These are phyloP conservation scores for Rhododendron vialii DNA, from an alignment of 148 eudicot species.

Conservation along the genomic window DNA sequence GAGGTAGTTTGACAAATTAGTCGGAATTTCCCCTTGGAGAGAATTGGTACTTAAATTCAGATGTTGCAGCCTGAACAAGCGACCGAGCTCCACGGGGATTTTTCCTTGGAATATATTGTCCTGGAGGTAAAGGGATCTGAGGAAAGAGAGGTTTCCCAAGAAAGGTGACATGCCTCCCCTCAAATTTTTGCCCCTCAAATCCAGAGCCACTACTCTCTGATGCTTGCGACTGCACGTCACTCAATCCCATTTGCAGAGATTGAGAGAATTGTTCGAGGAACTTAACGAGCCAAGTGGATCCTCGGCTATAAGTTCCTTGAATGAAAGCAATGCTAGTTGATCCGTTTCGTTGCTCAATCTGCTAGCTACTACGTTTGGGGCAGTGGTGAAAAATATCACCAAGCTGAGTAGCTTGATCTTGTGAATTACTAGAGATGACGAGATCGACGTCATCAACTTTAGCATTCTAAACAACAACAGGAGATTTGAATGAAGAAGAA, in stretches of 20 bases:
- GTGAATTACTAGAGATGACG: background rate
- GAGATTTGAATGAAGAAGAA: background rate
- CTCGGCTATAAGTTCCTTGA: background rate
- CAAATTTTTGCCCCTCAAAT: background rate
- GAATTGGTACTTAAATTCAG: background rate
- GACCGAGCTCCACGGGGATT: background rate
- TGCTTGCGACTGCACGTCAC: slow-evolving; percentile 1
- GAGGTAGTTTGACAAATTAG: background rate
- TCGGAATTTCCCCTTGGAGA: slow-evolving; percentile 3
- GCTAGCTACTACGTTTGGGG: background rate
- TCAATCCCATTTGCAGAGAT: background rate
- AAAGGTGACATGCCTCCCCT: background rate
- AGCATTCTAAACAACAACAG: background rate
- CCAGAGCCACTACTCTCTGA: background rate
- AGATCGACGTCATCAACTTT: background rate
- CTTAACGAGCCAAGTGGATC: background rate
- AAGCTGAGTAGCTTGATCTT: background rate
- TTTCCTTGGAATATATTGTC: background rate
- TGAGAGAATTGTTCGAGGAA: slow-evolving; percentile 8
- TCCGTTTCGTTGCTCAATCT: background rate
- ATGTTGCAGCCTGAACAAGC: background rate
- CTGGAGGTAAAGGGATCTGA: background rate
- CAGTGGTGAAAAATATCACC: background rate
- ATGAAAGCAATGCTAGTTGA: background rate
- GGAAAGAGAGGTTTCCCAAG: background rate